Percentiles rank a stretch among this genome's conserved stretches.
Conservation (phyloP, 2,329 filamentous ascomycete species). For the Aspergillus niger region DNA sequence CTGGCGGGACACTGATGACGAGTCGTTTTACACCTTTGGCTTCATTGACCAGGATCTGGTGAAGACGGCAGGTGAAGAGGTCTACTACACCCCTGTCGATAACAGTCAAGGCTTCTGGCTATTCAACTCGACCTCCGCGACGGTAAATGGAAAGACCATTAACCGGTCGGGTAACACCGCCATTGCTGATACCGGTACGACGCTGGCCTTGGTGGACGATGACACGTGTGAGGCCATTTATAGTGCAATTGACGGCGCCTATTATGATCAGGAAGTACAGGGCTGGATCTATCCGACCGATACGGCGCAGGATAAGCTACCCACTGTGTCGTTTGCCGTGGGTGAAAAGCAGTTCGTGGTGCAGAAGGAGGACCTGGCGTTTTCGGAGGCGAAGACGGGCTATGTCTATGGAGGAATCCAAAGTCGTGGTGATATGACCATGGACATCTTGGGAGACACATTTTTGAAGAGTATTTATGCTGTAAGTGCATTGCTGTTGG, state of each 20-base stretch:
- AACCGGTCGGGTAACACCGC: slow-evolving; percentile 60
- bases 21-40: slow-evolving; percentile 72
- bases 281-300: slow-evolving; percentile 65
- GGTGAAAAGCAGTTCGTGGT: slow-evolving; percentile 62
- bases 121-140: slow-evolving; percentile 60
- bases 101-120: slow-evolving; percentile 69
- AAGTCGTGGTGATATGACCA: slow-evolving; percentile 58
- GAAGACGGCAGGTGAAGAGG: slow-evolving; percentile 54
- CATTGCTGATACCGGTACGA: slow-evolving; percentile 73
- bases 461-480: slow-evolving; percentile 68
- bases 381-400: slow-evolving; percentile 57
- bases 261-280: slow-evolving; percentile 58
- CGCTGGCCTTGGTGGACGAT: slow-evolving; percentile 66
- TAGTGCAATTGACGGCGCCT: slow-evolving; percentile 61
- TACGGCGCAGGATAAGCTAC: slow-evolving; percentile 56
- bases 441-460: slow-evolving; percentile 66
- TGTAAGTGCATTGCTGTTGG: slow-evolving; percentile 42
- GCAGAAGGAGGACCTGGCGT: slow-evolving; percentile 64
- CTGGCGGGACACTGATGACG: slow-evolving; percentile 53
- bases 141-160: slow-evolving; percentile 59
- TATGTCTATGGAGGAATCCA: slow-evolving; percentile 67
- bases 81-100: slow-evolving; percentile 64
- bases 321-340: slow-evolving; percentile 64
- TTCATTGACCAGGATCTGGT: slow-evolving; percentile 68
- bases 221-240: slow-evolving; percentile 64